A percentile compares a stretch with the other conserved stretches of the same genome.
Conservation (phyloP, 129 eudicot species). For the Deinandra increscens region DNA sequence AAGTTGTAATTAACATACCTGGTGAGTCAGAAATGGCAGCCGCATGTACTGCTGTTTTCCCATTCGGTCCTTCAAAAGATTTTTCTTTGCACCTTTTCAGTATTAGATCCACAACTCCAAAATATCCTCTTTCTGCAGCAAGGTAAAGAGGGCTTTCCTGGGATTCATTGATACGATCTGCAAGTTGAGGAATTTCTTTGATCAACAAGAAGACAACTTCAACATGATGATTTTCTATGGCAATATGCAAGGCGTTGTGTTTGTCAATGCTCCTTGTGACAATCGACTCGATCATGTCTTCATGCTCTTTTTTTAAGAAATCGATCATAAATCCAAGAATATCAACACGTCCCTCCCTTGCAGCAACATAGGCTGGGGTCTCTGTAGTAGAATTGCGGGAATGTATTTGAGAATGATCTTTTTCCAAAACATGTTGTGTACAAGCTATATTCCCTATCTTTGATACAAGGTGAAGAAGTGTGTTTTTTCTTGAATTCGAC, state of each 20-base stretch:
- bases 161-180: slow-evolving; percentile 5
- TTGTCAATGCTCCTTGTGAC: neutral
- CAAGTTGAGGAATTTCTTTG: slow-evolving; percentile 4
- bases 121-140: slow-evolving; percentile 25
- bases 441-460: neutral
- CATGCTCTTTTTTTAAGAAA: neutral
- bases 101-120: neutral
- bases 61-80: slow-evolving; percentile 18
- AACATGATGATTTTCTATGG: slow-evolving; percentile 3
- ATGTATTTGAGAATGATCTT: neutral
- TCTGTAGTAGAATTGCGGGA: slow-evolving; percentile 7
- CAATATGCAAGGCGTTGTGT: slow-evolving; percentile 26
- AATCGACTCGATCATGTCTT: neutral
- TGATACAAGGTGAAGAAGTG: slow-evolving; percentile 29
- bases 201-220: slow-evolving; percentile 9
- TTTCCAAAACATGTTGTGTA: neutral
- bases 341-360: slow-evolving; percentile 2
- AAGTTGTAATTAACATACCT: neutral
- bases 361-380: slow-evolving; percentile 34
- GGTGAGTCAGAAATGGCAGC: slow-evolving; percentile 4
- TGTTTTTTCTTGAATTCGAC: neutral
- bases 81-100: neutral
- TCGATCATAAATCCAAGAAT: slow-evolving; percentile 2
- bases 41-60: slow-evolving; percentile 33
- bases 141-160: slow-evolving; percentile 32